Base-by-base conservation (phyloP, 2,329 filamentous ascomycete genomes). In the Colletotrichum sansevieriae region DNA sequence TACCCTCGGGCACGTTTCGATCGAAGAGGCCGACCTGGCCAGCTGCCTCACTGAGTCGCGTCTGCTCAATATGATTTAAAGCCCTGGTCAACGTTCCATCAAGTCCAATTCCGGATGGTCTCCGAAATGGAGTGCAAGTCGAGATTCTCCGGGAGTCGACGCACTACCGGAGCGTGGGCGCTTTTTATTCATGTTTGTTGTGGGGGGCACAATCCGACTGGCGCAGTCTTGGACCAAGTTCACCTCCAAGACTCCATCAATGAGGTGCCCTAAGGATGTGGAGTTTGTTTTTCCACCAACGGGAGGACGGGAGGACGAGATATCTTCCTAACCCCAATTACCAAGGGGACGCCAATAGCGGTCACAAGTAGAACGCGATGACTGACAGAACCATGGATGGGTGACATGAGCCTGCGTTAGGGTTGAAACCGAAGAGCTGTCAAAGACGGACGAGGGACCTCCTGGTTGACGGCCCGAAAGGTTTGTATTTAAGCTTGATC, bases 401-500 rank as follows among this genome's bases (percentile, higher is more conserved):
- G 22, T 13, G 35, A 39, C n/a, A 15, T 25, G 46, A 62, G 59
- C 59, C 54, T 54, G 59, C 35, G 29, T 37, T 52, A 52, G 52
- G 46, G 47, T 39, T 20, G 15, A 54, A 11, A 33, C 47, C 47
- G 47, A 52, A 9, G 12, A 39, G 35, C 41, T 62, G 6, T 41
- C 29, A 47, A n/a, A 59, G 62, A 39, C 47, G 35, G 41, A 29
- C 29, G 29, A 37, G n/a, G 52, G 55, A 41, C 5, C 52, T 65
- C 62, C 62, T 43, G 59, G 63, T 65, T 47, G 49, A 55, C 37
- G 10, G 43, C 13, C 52, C 46, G 55, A 65, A 29, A 56, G 61
- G 58, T 51, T 60, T 59, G 55, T 68, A 65, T 65, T 68, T 68
- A 68, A 65, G 62, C 65, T 68, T 65, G 62, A 56, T 61, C 62